These are phyloP conservation scores for Zygoascus sp. DNA, from an alignment of 1,139 yeast species.

Conservation along the genomic window DNA sequence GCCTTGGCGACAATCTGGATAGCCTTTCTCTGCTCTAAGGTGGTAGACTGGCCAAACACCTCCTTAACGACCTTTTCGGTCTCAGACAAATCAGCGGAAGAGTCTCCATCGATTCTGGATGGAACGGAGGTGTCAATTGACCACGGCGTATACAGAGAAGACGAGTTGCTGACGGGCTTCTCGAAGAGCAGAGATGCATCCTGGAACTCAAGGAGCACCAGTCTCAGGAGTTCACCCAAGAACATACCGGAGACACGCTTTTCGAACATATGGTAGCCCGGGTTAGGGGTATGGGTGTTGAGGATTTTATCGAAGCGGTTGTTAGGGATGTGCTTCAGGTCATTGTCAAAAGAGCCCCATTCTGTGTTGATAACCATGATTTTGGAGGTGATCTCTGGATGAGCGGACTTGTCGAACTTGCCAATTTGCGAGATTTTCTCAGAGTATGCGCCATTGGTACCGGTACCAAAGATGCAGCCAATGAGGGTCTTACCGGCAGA, in stretches of 20 bases:
- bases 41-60: slow-evolving; percentile 48
- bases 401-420: slow-evolving; percentile 52
- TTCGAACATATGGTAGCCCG: slow-evolving; percentile 85
- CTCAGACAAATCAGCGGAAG: slow-evolving; percentile 61
- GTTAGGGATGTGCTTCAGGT: slow-evolving; percentile 61
- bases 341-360: slow-evolving; percentile 96
- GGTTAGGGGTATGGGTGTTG: slow-evolving; percentile 72
- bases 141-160: slow-evolving; percentile 54
- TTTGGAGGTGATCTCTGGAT: slow-evolving; percentile 44
- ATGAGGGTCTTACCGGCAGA: slow-evolving; percentile 66
- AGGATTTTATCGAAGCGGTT: slow-evolving; percentile 69
- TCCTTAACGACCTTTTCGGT: slow-evolving; percentile 45
- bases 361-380: slow-evolving; percentile 93
- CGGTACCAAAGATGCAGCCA: slow-evolving; percentile 93
- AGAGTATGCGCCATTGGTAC: slow-evolving; percentile 91
- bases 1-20: slow-evolving; percentile 72
- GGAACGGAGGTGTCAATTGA: slow-evolving; percentile 75
- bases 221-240: slow-evolving; percentile 81
- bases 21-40: slow-evolving; percentile 60
- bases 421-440: slow-evolving; percentile 68
- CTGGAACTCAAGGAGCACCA: slow-evolving; percentile 63
- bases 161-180: slow-evolving; percentile 42
- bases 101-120: slow-evolving; percentile 79
- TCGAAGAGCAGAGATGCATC: slow-evolving; percentile 50
- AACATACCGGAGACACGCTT: slow-evolving; percentile 94